Evolutionary conservation across 768 basidiomycete species (phyloP), one percentile per base, ranked within the genome.

Genomic region (Cubamyces sp.): DNA sequence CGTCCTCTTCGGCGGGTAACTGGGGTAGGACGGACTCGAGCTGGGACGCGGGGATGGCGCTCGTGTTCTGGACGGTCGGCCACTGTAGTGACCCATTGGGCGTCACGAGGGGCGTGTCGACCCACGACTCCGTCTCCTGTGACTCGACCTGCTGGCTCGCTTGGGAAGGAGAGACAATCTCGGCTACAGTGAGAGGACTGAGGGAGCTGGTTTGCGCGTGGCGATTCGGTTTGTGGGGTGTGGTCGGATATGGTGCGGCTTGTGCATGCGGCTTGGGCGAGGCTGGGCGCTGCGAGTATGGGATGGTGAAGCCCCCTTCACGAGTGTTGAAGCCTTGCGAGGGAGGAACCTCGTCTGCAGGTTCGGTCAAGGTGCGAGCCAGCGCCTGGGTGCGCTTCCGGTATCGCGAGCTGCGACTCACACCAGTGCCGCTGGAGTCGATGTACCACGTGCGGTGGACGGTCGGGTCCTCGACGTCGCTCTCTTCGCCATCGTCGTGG

Each of bases 61-160:
- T 75, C 11, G 68, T 70, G 61, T 77, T 71, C 21, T 68, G 57
- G 28, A 75, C 63, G 25, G 49, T 41, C 30, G 71, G 71, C 78
- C 79, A 82, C 56, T 78, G 77, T 15, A 81, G 68, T n/a, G 84
- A 84, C 39, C 83, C 82, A 55, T 82, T 81, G 3, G 85, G 84
- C 8, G 85, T 84, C 34, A 81, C 75, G 30, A 81, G 57, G 12
- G 87, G 85, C 0, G 86, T 84, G 46, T 79, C 75, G 57, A 85
- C 72, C 55, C 77, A 79, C 7, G 73, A 70, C 19, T 82, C 81
- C 3, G 79, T 76, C 28, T 78, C 80, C 68, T 84, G 81, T 7
- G 83, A 82, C 57, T 74, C 62, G 49, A 42, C 59, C 28, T 40
- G 61, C 1, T 46, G 16, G 55, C 37, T 57, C 5, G 26, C n/a